Evolutionary conservation across 2,329 filamentous ascomycete species (phyloP), one percentile per base, ranked within the genome.

Genomic region (Ceratocystis ficicola): DNA sequence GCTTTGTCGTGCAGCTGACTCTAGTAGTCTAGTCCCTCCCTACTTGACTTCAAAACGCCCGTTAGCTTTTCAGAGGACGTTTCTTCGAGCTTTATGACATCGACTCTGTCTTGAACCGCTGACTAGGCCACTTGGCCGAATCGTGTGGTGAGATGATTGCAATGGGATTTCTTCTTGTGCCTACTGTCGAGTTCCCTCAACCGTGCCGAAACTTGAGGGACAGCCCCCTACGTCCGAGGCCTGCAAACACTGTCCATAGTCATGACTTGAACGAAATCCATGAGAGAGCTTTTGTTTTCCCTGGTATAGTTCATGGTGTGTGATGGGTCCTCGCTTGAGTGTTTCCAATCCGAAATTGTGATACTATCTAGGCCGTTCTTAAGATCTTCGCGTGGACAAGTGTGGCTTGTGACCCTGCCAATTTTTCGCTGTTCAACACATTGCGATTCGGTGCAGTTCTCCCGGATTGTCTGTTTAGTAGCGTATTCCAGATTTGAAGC

Each of bases 91-190:
- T 32, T 32, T 32, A 3, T n/a, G 48, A 25, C 10, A 10, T 52
- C n/a, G 1, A 3, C 5, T 28, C 5, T 25, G 6, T n/a, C n/a
- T 1, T 22, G 5, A 4, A 10, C 48, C 1, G 3, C 48, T 1
- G 22, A 32, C 30, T 7, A 32, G 30, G 30, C 30, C 1, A 32
- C 59, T 46, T 67, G 6, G 2, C 44, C 15, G 50, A 22, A 61
- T 28, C 63, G 65, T 2, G 61, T 68, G 25, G 44, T 68, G 25
- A 68, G 8, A 10, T 22, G 3, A 6, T 7, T 32, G 5, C 7
- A 8, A 7, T 28, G 3, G 20, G 17, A 1, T 22, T 22, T 52
- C 5, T 52, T 46, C 1, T 46, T 46, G 22, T 25, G 22, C 22
- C 22, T 25, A 25, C 22, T 25, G 22, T 25, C 22, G 22, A 25